Conservation (phyloP, 495 filamentous ascomycete species). For the Trichoderma virens region DNA sequence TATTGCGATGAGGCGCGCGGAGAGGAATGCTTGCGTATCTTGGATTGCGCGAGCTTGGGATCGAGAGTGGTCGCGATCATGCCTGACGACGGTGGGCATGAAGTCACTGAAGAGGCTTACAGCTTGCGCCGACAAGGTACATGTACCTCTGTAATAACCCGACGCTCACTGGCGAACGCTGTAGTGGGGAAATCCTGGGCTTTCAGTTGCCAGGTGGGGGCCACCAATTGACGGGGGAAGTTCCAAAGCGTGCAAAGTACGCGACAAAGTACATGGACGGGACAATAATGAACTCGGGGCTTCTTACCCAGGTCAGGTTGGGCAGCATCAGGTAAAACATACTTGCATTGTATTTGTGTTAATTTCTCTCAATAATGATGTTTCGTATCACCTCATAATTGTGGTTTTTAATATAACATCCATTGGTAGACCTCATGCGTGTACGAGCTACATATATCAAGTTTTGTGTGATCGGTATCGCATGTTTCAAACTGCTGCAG, state of each 20-base stretch:
- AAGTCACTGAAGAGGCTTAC: not conserved
- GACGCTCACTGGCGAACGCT: not conserved
- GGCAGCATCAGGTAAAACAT: not conserved
- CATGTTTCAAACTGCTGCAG: no score
- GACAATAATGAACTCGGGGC: no score
- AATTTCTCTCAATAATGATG: no score
- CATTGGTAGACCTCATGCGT: no score
- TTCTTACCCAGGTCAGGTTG: not conserved
- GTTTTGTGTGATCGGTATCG: not conserved
- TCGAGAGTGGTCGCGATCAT: not conserved
- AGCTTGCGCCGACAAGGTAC: not conserved
- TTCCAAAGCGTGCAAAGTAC: not conserved
- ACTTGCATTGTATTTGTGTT: no score
- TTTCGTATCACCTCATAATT: no score
- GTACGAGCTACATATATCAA: no score
- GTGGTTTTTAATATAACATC: no score
- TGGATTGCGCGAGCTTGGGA: not conserved
- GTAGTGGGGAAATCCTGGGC: not conserved
- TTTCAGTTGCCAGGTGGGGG: not conserved
- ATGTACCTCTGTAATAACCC: not conserved
- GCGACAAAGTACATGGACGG: not conserved
- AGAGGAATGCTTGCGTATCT: not conserved
- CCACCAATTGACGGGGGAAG: not conserved
- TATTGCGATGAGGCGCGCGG: not conserved
- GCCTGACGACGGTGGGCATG: not conserved